A percentile compares a stretch with the other conserved stretches of the same genome.
These are phyloP conservation scores for Paradendryphiella salina DNA, from an alignment of 2,329 filamentous ascomycete species.

Conservation along the genomic window DNA sequence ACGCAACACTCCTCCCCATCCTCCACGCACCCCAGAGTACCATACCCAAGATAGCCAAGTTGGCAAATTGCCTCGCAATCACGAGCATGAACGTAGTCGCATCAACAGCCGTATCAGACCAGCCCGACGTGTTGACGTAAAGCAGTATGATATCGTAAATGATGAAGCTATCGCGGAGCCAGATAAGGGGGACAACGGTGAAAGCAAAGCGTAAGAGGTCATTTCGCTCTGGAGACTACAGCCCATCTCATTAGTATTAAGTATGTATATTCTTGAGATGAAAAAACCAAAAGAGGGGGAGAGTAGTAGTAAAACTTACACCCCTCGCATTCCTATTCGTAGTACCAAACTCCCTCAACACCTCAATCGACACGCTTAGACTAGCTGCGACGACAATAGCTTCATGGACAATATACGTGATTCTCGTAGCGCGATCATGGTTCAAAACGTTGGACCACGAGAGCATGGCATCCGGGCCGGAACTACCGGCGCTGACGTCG, in stretches of 20 bases:
- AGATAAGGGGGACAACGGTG: slow-evolving; percentile 7
- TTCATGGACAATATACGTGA: slow-evolving; percentile 7
- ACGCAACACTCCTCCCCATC: slow-evolving; percentile 3
- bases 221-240: slow-evolving; percentile 9
- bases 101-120: background rate
- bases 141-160: slow-evolving; percentile 10
- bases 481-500: background rate
- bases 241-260: background rate
- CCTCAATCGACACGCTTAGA: slow-evolving; percentile 6
- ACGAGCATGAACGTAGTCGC: slow-evolving; percentile 7
- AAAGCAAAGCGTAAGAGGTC: slow-evolving; percentile 8
- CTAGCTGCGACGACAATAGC: slow-evolving; percentile 7
- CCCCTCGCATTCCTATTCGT: slow-evolving; percentile 6
- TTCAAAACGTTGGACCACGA: slow-evolving; percentile 6
- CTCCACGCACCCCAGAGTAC: slow-evolving; percentile 13
- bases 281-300: background rate
- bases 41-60: slow-evolving; percentile 5
- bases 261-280: background rate
- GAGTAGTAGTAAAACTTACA: background rate
- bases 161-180: slow-evolving; percentile 12
- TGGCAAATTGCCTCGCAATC: slow-evolving; percentile 6
- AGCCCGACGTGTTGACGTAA: background rate
- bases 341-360: slow-evolving; percentile 4
- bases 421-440: background rate
- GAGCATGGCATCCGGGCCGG: background rate